Conservation (phyloP, 2,329 filamentous ascomycete species). For the Diaporthe ilicicola region DNA sequence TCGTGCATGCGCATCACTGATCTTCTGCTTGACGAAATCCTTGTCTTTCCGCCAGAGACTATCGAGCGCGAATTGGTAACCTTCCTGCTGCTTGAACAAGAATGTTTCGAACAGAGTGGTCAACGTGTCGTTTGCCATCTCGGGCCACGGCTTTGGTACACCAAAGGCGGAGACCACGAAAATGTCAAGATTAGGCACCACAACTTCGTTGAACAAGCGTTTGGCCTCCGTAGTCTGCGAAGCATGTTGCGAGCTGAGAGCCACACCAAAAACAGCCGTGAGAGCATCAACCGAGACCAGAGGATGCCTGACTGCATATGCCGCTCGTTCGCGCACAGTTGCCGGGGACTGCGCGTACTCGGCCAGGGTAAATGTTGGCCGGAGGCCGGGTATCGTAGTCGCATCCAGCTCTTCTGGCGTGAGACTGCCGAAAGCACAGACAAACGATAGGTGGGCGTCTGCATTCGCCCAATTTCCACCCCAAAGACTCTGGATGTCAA, state of each 20-base stretch:
- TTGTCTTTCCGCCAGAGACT: constrained; percentile 92
- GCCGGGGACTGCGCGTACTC: constrained; percentile 60
- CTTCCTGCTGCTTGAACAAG: constrained; percentile 77
- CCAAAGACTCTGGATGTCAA: constrained; percentile 92
- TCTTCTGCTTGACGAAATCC: constrained; percentile 82
- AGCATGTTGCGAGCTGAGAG: constrained; percentile 67
- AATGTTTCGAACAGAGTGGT: constrained; percentile 85
- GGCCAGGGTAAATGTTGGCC: constrained; percentile 75
- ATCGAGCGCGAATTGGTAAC: constrained; percentile 89
- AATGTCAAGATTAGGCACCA: constrained; percentile 78
- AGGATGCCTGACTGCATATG: constrained; percentile 79
- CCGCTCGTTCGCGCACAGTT: constrained; percentile 61
- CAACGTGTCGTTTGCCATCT: constrained; percentile 77
- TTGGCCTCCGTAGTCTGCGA: constrained; percentile 71
- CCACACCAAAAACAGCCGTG: constrained; percentile 71
- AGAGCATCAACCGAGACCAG: constrained; percentile 89
- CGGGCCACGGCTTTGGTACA: constrained; percentile 79
- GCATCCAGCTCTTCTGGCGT: constrained; percentile 81
- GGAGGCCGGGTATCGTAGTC: constrained; percentile 82
- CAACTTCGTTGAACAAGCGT: constrained; percentile 71
- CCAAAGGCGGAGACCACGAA: constrained; percentile 82
- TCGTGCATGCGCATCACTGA: constrained; percentile 79
- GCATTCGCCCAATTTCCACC: constrained; percentile 88
- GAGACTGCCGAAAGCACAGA: constrained; percentile 84
- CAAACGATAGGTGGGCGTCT: constrained; percentile 91